These are phyloP conservation scores for Pharnaceum exiguum DNA, from an alignment of 148 eudicot genomes.

Conservation along the genomic window DNA sequence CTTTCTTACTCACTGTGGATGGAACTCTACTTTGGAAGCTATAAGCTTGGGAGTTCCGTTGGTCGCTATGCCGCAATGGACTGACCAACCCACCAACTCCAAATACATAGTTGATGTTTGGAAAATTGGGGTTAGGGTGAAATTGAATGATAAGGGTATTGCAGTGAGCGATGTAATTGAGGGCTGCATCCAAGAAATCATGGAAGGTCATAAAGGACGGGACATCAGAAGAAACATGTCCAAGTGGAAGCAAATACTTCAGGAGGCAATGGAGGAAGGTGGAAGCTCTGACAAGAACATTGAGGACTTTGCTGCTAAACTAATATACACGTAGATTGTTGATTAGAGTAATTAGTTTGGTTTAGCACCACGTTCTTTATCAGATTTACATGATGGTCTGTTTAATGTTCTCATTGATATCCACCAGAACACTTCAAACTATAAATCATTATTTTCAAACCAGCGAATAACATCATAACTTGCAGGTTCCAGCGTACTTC, in stretches of 20 bases:
- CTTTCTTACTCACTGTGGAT: slow-evolving; percentile 52
- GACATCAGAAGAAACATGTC: slow-evolving; percentile 27
- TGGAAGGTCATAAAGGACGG: slow-evolving; percentile 30
- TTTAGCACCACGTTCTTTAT: neutral
- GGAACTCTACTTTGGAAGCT: slow-evolving; percentile 58
- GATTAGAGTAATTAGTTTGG: neutral
- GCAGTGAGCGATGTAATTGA: slow-evolving; percentile 28
- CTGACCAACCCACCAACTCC: slow-evolving; percentile 43
- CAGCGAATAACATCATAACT: too few relatives aligned
- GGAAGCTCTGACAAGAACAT: slow-evolving; percentile 46
- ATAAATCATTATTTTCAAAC: too few relatives aligned
- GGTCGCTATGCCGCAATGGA: slow-evolving; percentile 45
- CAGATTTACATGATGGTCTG: too few relatives aligned
- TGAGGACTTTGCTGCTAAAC: slow-evolving; percentile 24
- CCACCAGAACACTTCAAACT: too few relatives aligned
- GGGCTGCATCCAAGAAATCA: slow-evolving; percentile 27
- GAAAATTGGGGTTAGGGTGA: slow-evolving; percentile 34
- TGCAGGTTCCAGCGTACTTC: too few relatives aligned
- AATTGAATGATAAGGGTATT: slow-evolving; percentile 23
- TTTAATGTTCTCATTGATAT: too few relatives aligned
- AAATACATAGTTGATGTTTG: slow-evolving; percentile 39
- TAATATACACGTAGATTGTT: neutral
- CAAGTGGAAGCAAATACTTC: slow-evolving; percentile 31
- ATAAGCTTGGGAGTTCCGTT: slow-evolving; percentile 45
- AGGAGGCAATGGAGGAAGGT: slow-evolving; percentile 33